Conservation (phyloP, 305 asterid species). For the Fraxinus latifolia region DNA sequence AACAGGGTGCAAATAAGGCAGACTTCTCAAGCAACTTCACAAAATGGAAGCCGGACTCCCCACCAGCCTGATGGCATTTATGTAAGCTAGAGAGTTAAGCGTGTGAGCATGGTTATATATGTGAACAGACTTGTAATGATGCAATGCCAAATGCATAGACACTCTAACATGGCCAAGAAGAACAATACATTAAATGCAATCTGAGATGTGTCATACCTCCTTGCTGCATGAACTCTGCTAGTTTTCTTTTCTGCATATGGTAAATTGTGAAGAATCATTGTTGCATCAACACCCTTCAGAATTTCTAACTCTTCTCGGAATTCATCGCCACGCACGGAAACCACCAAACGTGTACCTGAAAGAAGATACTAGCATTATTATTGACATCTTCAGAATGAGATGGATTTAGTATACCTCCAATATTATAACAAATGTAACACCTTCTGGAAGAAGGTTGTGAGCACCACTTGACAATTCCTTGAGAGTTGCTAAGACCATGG, state of each 20-base stretch:
- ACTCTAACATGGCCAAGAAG: not conserved
- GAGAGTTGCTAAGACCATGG: conserved; percentile 69
- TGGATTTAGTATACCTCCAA: conserved; percentile 4
- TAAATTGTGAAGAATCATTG: conserved; percentile 77
- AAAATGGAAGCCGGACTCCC: not conserved
- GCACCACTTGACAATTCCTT: conserved; percentile 85
- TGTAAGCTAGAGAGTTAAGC: not conserved
- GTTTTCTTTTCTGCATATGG: conserved; percentile 71
- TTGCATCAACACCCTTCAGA: conserved; percentile 67
- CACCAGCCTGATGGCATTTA: not conserved
- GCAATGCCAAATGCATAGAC: not conserved
- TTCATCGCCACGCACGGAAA: conserved; percentile 87
- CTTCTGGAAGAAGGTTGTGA: conserved; percentile 86
- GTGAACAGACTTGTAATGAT: not conserved
- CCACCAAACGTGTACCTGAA: conserved; percentile 81
- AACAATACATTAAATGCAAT: not conserved
- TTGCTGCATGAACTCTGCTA: conserved; percentile 96
- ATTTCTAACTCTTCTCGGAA: conserved; percentile 64
- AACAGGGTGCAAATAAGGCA: not conserved
- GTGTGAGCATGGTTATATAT: not conserved
- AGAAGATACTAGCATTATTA: conserved; percentile 17
- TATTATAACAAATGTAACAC: conserved; percentile 29
- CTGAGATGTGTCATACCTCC: conserved; percentile 50
- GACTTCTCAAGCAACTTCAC: not conserved
- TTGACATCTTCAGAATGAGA: not conserved